Conservation (phyloP, 768 basidiomycete genomes). For the Lentinula raphanica region DNA sequence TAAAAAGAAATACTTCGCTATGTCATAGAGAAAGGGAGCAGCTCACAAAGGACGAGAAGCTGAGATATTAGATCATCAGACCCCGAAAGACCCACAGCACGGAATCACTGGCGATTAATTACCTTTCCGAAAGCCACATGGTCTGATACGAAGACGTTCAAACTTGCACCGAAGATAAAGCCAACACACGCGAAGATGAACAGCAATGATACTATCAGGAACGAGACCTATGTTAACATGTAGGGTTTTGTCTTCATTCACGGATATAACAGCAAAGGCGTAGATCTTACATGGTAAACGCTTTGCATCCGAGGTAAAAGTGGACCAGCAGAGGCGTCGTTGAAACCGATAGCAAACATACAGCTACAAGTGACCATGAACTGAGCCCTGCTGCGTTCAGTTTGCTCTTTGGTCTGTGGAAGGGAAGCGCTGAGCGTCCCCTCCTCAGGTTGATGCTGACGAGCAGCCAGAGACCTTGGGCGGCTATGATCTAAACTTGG, state of each 20-base stretch:
- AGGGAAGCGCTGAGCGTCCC: background rate
- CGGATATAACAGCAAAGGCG: background rate
- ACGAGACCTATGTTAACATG: conserved; percentile 35
- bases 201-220: conserved; percentile 34
- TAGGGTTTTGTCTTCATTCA: too few relatives aligned
- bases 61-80: conserved; percentile 4
- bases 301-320: conserved; percentile 32
- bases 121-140: conserved; percentile 35
- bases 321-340: conserved; percentile 34
- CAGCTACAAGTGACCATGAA: conserved; percentile 28
- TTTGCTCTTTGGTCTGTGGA: conserved; percentile 15
- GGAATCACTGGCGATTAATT: too few relatives aligned
- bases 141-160: background rate
- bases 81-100: too few relatives aligned
- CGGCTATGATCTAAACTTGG: background rate
- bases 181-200: conserved; percentile 36
- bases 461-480: background rate
- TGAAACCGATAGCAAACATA: conserved; percentile 32
- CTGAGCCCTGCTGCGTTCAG: conserved; percentile 22
- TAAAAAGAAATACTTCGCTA: background rate
- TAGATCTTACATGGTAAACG: conserved; percentile 26
- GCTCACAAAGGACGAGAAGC: conserved; percentile 18
- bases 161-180: conserved; percentile 26
- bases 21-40: background rate
- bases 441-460: background rate